These are phyloP conservation scores for Eleusine coracana DNA, from an alignment of 176 grass and related monocot genomes.

Conservation along the genomic window DNA sequence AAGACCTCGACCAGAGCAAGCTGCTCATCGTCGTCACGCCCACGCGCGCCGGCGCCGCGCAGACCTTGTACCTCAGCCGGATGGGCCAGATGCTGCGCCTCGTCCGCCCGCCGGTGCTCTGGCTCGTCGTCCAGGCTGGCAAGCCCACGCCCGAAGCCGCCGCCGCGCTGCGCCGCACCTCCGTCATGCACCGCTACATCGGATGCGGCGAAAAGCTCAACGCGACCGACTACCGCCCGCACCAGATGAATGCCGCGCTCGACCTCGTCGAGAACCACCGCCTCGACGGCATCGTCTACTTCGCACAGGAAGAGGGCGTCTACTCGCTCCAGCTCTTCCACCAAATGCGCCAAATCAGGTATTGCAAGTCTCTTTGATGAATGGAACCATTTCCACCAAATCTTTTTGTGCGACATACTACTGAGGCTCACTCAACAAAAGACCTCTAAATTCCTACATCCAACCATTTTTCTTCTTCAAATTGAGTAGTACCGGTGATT, in stretches of 20 bases:
- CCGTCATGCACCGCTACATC: slow-evolving; percentile 84
- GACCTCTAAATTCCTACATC: neutral
- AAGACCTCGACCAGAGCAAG: neutral
- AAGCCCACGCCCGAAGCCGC: slow-evolving; percentile 63
- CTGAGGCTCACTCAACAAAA: neutral
- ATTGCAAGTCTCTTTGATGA: neutral
- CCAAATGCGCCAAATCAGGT: slow-evolving; percentile 79
- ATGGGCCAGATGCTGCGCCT: slow-evolving; percentile 83
- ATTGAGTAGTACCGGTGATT: slow-evolving; percentile 7
- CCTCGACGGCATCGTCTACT: slow-evolving; percentile 86
- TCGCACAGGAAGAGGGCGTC: slow-evolving; percentile 92
- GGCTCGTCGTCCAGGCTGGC: slow-evolving; percentile 84
- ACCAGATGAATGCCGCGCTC: slow-evolving; percentile 87
- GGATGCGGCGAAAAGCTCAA: slow-evolving; percentile 49
- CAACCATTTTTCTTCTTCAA: neutral
- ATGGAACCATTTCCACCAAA: too few species aligned
- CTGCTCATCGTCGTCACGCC: slow-evolving; percentile 75
- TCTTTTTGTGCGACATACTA: too few species aligned
- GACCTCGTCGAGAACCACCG: slow-evolving; percentile 82
- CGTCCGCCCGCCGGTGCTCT: slow-evolving; percentile 58
- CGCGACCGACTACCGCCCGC: slow-evolving; percentile 38
- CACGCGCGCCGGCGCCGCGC: slow-evolving; percentile 71
- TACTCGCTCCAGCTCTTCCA: slow-evolving; percentile 90
- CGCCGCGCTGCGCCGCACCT: slow-evolving; percentile 59
- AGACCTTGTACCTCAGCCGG: slow-evolving; percentile 72